Evolutionary conservation across 1,284 basidiomycete species (phyloP), one percentile per base, ranked within the genome.

Genomic region (Apiotrichum gamsii): DNA sequence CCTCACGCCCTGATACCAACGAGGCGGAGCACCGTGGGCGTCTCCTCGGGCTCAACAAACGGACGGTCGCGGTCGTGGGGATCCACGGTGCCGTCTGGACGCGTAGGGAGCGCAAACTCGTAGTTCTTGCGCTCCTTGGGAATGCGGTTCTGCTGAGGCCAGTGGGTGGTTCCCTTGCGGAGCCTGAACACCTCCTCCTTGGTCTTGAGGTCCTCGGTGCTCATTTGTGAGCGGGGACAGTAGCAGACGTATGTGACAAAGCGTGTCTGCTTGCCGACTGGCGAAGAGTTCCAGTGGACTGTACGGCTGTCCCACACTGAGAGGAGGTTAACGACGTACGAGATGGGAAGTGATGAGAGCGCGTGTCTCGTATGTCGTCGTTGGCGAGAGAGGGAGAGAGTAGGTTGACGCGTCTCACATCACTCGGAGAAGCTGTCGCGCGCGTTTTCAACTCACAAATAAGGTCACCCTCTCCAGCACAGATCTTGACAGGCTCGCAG

Each of bases 151-250:
- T 52, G 36, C 18, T 37, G 19, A 5, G 58, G 58, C 50, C 56
- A 60, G 43, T 60, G 58, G 15, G 58, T 60, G 3, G 58, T 60
- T 11, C 58, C 55, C 43, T 57, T 55, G 24, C 56, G 40, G n/a
- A 31, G 39, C 10, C 46, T 36, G 45, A 60, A 60, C 2, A 60
- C 45, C 11, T 39, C 32, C 13, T 44, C 43, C 42, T 47, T 53
- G 28, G 30, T 23, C 14, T 25, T 40, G 1, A 59, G 47, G 16
- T 46, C 45, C 4, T 39, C 45, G 11, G 44, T 19, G 15, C 40
- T 41, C 48, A 54, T 51, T 6, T 30, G 14, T 10, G 9, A 20
- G 16, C 51, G 35, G 4, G 57, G 54, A 21, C 34, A 45, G 19
- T 52, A 52, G 35, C 54, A 52, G 4, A 59, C 52, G 34, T 59